Evolutionary conservation across 768 basidiomycete species (phyloP), one percentile per base, ranked within the genome.

Genomic region (Coprinopsis strossmayeri): DNA sequence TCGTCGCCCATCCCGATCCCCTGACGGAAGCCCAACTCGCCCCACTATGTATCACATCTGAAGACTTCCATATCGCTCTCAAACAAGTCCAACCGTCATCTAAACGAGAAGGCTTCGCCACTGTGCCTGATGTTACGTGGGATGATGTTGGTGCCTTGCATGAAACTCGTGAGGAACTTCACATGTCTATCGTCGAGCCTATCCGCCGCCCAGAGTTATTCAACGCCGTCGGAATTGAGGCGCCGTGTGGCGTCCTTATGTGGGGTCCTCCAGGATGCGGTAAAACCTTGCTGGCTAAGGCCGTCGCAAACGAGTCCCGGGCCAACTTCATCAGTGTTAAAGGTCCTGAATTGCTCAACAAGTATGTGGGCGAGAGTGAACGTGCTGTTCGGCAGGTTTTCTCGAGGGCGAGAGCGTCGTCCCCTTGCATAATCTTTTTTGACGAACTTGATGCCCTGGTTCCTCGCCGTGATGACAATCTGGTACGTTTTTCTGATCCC

Each of bases 251-350:
- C 0, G 96, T 98, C 2, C 69, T 98, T 27, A 68, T 98, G n/a
- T 98, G 96, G 96, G 96, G 96, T 25, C 96, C 96, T 21, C 95
- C 96, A 0, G 96, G 96, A 9, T 98, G 95, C 61, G 96, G 96
- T 3, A 99, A 98, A 69, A 99, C 96, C 0, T 61, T 99, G 24
- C 71, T 99, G n/a, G 96, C 96, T 0, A 98, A 97, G 62, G 96
- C 95, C 0, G 95, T 98, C 3, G 96, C 96, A 7, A 97, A 93
- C 62, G 96, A 97, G 69, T 89, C 85, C 46, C 72, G 80, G 54
- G 96, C 96, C 11, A 98, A 93, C 65, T 98, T 99, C 59, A 97
- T 99, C 60, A 94, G 91, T 59, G 89, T 98, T 44, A 98, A 98
- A 60, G 96, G 96, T 0, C 96, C 96, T 0, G 96, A 99, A 60